Evolutionary conservation across 768 basidiomycete species (phyloP), one percentile per base, ranked within the genome.

Genomic region (Russula vinacea): DNA sequence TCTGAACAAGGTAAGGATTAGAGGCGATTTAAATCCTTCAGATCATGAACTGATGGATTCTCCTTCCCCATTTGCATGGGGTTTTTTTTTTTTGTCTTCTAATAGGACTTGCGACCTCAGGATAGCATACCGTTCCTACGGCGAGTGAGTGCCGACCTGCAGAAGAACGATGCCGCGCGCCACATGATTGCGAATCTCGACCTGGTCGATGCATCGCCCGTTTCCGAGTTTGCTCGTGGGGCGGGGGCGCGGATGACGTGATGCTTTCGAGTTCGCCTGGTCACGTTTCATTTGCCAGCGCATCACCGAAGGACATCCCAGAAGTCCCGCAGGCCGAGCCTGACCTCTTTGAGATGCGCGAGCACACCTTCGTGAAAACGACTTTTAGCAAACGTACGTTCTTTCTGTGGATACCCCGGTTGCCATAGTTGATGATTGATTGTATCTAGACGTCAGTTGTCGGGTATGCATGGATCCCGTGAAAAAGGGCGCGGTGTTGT

Each of bases 41-140:
- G 24, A 37, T 52, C 17, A 52, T 35, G 58, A 35, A 45, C 45
- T 58, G 45, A 58, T 32, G 17, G 32, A 35, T 53, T 56, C 39
- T 19, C 9, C 19, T 29, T 24, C 16, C 26, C 44, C 44, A 22
- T 45, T 19, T 3, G n/a, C n/a, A 45, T 45, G 44, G n/a, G 19
- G 44, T 39, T 39, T 22, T 45, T 11, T 16, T 14, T 1, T 17
- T 17, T 6, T n/a, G 3, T 52, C 29, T 29, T 35, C 10, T 29
- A 29, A 35, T 62, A 89, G 87, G 88, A 93, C 69, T 78, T 96
- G 35, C 89, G 92, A 26, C 90, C 90, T 54, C 90, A 97, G 71
- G 96, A 98, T 72, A 94, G 92, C 71, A 91, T 98, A 40, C 96
- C 96, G 11, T 97, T 97, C 81, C 79, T 97, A 14, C 88, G 94